These are phyloP conservation scores for Didymella exigua DNA, from an alignment of 2,329 filamentous ascomycete genomes.

Conservation along the genomic window DNA sequence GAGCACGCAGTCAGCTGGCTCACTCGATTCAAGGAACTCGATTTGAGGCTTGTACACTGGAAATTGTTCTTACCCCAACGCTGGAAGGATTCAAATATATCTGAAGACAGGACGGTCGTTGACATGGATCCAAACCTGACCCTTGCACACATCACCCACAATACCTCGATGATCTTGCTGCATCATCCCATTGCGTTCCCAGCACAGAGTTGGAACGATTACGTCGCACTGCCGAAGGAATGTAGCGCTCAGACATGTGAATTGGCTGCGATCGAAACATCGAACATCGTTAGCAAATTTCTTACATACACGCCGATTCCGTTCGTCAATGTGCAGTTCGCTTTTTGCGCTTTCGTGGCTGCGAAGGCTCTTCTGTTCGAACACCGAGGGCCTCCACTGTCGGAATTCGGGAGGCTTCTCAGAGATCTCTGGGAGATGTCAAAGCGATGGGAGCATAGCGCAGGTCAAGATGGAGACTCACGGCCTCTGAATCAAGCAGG, in stretches of 20 bases:
- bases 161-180: conserved; percentile 45
- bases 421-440: conserved; percentile 39
- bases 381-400: conserved; percentile 24
- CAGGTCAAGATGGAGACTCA: background rate
- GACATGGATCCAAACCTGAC: conserved; percentile 46
- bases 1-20: conserved; percentile 44
- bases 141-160: conserved; percentile 43
- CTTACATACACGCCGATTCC: conserved; percentile 35
- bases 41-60: conserved; percentile 43
- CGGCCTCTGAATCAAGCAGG: conserved; percentile 30
- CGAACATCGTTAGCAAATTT: conserved; percentile 44
- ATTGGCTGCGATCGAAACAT: conserved; percentile 40
- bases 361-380: conserved; percentile 42
- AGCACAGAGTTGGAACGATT: conserved; percentile 38
- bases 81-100: conserved; percentile 45
- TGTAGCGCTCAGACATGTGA: conserved; percentile 44
- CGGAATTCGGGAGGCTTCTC: conserved; percentile 34
- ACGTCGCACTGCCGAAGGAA: conserved; percentile 40
- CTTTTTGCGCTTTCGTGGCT: conserved; percentile 42
- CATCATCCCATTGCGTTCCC: conserved; percentile 43
- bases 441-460: conserved; percentile 27
- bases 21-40: conserved; percentile 44
- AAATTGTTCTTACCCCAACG: conserved; percentile 42
- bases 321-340: conserved; percentile 44
- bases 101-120: conserved; percentile 31